phyloP scores from a whole-genome alignment of 768 basidiomycete species.

The Panaeolus papilionaceus region DNA sequence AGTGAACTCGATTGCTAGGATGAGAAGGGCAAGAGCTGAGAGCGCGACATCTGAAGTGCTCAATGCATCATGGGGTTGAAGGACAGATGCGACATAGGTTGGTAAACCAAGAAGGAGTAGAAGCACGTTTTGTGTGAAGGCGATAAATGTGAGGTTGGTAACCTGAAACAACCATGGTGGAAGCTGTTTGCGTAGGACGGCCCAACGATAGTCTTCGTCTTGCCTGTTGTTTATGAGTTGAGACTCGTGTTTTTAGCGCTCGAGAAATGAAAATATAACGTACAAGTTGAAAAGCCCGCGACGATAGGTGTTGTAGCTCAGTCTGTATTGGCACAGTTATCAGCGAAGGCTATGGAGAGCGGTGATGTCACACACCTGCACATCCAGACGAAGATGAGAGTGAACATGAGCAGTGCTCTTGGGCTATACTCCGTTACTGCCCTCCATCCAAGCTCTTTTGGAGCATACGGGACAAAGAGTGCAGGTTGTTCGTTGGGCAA shows the following conservation, averaged over 20 bases:
- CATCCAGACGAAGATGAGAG: slow-evolving; percentile 72
- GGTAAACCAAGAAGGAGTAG: slow-evolving; percentile 76
- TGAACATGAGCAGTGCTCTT: slow-evolving; percentile 78
- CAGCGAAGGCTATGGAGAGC: slow-evolving; percentile 21
- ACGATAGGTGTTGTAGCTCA: slow-evolving; percentile 84
- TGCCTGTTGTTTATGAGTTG: slow-evolving; percentile 44
- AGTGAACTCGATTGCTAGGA: slow-evolving; percentile 75
- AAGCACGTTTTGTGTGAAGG: slow-evolving; percentile 80
- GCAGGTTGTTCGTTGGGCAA: slow-evolving; percentile 49
- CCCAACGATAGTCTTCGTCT: slow-evolving; percentile 96
- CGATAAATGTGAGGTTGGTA: slow-evolving; percentile 69
- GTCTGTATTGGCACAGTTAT: slow-evolving; percentile 39
- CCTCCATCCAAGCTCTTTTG: slow-evolving; percentile 48
- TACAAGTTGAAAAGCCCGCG: slow-evolving; percentile 82
- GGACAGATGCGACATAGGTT: slow-evolving; percentile 56
- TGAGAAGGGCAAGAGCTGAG: slow-evolving; percentile 58
- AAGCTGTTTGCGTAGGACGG: slow-evolving; percentile 65
- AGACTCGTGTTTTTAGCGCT: background rate
- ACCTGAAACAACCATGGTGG: slow-evolving; percentile 51
- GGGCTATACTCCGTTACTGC: slow-evolving; percentile 63
- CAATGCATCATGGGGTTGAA: slow-evolving; percentile 60
- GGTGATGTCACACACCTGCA: slow-evolving; percentile 45
- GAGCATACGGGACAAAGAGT: slow-evolving; percentile 60
- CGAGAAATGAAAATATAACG: slow-evolving; percentile 28
- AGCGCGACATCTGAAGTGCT: slow-evolving; percentile 67